Evolutionary conservation across 2,329 filamentous ascomycete genomes (phyloP), one percentile per base, ranked within the genome.

Genomic region (Cercospora nicotianae): DNA sequence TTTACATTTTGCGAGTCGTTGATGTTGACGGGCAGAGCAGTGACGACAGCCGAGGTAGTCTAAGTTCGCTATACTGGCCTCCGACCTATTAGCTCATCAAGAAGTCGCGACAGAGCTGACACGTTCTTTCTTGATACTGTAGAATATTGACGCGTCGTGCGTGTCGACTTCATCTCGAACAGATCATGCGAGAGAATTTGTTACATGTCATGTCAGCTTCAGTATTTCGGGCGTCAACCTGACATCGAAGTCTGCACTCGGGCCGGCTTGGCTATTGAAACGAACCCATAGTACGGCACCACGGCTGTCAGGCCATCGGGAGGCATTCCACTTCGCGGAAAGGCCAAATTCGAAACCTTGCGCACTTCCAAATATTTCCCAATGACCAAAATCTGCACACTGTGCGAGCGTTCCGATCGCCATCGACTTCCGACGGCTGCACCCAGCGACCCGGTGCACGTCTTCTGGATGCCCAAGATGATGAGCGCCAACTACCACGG

Each of bases 191-290:
- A 42, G 36, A 42, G 16, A 9, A 48, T 48, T 48, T 28, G 23
- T 13, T 8, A 16, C 13, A 28, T 30, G 12, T 13, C 48, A 55
- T n/a, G 20, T 55, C 48, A 55, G 48, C 48, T 55, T 55, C 48
- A 30, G n/a, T 39, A 31, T 61, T 61, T 33, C 16, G 16, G 26
- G 12, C 42, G 18, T 20, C 48, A 23, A 42, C 30, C 36, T 30
- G 45, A 39, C 26, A 58, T 45, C 30, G 48, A 67, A 68, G 57
- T 57, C 53, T 28, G n/a, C 31, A 28, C 48, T 68, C 66, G 66
- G 66, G 62, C 66, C 62, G 66, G 48, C 66, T 68, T 68, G 57
- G 63, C 51, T 60, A 65, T 65, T 63, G 63, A 68, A 67, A 64
- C 57, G 31, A 61, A 48, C 28, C 39, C 33, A 64, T 51, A 58